Evolutionary conservation across 1,284 basidiomycete species (phyloP).

Genomic region (Farysia itapuensis): DNA sequence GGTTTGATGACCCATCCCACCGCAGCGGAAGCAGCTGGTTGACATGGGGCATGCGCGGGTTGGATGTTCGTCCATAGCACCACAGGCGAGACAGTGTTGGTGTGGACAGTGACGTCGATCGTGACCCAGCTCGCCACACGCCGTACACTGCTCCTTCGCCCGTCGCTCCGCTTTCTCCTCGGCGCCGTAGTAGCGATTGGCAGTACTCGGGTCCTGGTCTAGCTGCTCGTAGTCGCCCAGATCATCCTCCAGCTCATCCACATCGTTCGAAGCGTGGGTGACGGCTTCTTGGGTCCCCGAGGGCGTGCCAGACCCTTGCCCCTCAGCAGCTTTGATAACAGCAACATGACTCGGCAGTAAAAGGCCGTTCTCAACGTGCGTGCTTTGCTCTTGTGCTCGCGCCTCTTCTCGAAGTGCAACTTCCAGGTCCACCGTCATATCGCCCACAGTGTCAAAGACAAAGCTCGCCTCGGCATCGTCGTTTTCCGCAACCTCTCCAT

Average conservation of each 20-base stretch:
- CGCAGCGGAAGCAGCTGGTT: constrained; percentile 79
- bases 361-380: constrained; percentile 19
- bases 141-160: constrained; percentile 33
- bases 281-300: background rate
- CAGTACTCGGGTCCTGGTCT: constrained; percentile 31
- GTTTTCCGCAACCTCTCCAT: background rate
- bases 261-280: constrained; percentile 5
- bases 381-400: constrained; percentile 5
- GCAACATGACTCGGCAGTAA: constrained; percentile 25
- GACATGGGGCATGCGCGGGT: constrained; percentile 80
- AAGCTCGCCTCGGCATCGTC: constrained; percentile 23
- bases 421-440: constrained; percentile 31
- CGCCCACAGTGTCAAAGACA: constrained; percentile 27
- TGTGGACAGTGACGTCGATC: constrained; percentile 42
- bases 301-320: background rate
- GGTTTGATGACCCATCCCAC: constrained; percentile 81
- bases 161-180: constrained; percentile 38
- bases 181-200: constrained; percentile 43
- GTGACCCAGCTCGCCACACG: constrained; percentile 48
- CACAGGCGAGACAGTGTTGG: constrained; percentile 79
- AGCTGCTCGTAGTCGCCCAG: constrained; percentile 44
- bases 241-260: constrained; percentile 24
- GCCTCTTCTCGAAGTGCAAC: constrained; percentile 10
- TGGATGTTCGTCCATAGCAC: constrained; percentile 78
- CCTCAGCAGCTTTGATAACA: constrained; percentile 5